Conservation (phyloP, 2,329 filamentous ascomycete genomes). For the Penicillium sp. region DNA sequence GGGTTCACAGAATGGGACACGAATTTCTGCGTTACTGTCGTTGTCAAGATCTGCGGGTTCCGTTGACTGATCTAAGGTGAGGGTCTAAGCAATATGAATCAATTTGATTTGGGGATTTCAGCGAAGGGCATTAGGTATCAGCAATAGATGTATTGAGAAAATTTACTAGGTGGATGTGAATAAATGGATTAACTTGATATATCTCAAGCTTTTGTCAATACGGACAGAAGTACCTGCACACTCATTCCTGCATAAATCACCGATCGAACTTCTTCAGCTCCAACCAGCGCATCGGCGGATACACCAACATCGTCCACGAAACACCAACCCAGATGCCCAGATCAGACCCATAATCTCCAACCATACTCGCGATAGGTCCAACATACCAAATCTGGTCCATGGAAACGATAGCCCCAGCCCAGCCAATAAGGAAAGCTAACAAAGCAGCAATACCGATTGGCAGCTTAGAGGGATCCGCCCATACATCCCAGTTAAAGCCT, state of each 20-base stretch:
- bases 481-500: conserved; percentile 35
- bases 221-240: not conserved
- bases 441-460: conserved; percentile 40
- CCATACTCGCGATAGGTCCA: conserved; percentile 32
- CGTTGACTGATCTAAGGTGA: no score
- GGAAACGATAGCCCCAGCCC: conserved; percentile 29
- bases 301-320: conserved; percentile 25
- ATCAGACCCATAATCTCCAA: conserved; percentile 22
- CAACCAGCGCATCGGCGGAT: conserved; percentile 26
- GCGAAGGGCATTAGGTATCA: no score
- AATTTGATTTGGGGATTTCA: no score
- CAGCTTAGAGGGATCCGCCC: conserved; percentile 32
- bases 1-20: no score
- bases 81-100: no score
- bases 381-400: conserved; percentile 35
- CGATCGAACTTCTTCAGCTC: conserved; percentile 22
- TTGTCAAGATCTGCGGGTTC: no score
- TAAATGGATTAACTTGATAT: no score
- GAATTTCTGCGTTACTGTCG: no score
- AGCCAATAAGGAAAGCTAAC: conserved; percentile 28
- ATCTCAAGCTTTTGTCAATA: no score
- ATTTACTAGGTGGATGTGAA: no score
- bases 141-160: no score
- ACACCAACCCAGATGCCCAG: conserved; percentile 26
- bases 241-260: not conserved